A percentile compares a stretch with the other conserved stretches of the same genome.
Evolutionary conservation across 257 asterid species (phyloP).

Genomic region (Fraxinus anomala): DNA sequence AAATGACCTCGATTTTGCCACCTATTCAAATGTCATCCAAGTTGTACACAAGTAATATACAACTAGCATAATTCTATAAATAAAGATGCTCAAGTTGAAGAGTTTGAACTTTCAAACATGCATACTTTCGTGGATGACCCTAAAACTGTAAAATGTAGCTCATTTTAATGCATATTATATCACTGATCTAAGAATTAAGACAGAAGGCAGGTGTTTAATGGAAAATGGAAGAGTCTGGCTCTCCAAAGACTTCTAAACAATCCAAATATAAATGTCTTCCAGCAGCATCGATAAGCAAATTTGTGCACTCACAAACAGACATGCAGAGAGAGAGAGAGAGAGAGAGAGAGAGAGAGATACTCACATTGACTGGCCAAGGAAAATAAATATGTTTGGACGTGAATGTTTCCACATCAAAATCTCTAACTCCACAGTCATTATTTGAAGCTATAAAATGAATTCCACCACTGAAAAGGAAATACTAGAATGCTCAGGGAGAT

Average conservation of each 20-base stretch:
- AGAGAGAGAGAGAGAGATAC: conserved; percentile 27
- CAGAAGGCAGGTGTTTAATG: background rate
- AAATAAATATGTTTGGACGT: conserved; percentile 67
- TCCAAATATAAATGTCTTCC: background rate
- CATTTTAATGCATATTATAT: background rate
- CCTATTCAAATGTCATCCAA: too few species aligned
- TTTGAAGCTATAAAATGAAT: conserved; percentile 85
- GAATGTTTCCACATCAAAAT: conserved; percentile 84
- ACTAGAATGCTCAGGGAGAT: conserved; percentile 28
- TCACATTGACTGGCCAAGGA: conserved; percentile 94
- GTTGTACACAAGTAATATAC: too few species aligned
- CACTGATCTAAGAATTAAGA: background rate
- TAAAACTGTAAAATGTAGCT: background rate
- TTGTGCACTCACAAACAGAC: background rate
- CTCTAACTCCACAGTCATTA: conserved; percentile 87
- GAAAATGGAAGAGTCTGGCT: conserved; percentile 13
- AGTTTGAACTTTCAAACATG: background rate
- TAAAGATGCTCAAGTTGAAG: background rate
- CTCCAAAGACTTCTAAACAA: background rate
- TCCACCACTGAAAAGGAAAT: conserved; percentile 67
- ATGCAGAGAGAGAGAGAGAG: background rate
- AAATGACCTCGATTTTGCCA: too few species aligned
- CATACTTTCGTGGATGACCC: background rate
- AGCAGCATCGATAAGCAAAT: background rate
- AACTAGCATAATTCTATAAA: too few species aligned